A percentile compares a stretch with the other conserved stretches of the same genome.
Evolutionary conservation across 2,329 filamentous ascomycete species (phyloP).

Genomic region (Pseudocercospora vitis): DNA sequence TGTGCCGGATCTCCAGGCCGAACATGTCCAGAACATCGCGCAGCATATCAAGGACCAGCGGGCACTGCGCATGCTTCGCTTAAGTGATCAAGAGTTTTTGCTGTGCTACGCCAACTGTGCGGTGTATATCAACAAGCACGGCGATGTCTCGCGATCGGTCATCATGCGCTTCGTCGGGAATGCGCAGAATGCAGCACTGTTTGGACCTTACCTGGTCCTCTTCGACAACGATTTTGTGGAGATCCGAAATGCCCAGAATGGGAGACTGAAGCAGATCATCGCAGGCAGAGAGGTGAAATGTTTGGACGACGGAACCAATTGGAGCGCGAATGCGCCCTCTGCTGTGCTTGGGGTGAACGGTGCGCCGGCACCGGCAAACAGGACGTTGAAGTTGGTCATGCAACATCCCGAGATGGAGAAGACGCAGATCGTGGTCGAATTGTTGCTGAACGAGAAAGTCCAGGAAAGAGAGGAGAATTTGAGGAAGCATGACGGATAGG

Average conservation of each 20-base stretch:
- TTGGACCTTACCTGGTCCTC: constrained; percentile 84
- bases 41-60: constrained; percentile 77
- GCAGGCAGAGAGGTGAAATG: constrained; percentile 86
- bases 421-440: constrained; percentile 84
- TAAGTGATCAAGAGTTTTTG: constrained; percentile 85
- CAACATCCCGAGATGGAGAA: constrained; percentile 84
- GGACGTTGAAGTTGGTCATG: constrained; percentile 92
- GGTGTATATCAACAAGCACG: constrained; percentile 97
- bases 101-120: constrained; percentile 94
- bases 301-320: constrained; percentile 77
- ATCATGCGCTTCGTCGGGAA: constrained; percentile 99
- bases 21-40: constrained; percentile 81
- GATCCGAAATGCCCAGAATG: constrained; percentile 94
- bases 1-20: constrained; percentile 79
- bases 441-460: constrained; percentile 82
- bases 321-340: constrained; percentile 41
- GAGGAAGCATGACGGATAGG: neutral
- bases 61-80: constrained; percentile 92
- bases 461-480: constrained; percentile 31
- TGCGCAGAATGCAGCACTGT: constrained; percentile 82
- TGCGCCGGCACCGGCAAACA: constrained; percentile 43
- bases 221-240: constrained; percentile 98
- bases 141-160: constrained; percentile 87
- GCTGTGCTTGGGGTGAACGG: constrained; percentile 32
- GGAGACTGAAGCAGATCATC: constrained; percentile 88